phyloP scores from a whole-genome alignment of 1,284 basidiomycete species.

The Fomitopsis pinicola region DNA sequence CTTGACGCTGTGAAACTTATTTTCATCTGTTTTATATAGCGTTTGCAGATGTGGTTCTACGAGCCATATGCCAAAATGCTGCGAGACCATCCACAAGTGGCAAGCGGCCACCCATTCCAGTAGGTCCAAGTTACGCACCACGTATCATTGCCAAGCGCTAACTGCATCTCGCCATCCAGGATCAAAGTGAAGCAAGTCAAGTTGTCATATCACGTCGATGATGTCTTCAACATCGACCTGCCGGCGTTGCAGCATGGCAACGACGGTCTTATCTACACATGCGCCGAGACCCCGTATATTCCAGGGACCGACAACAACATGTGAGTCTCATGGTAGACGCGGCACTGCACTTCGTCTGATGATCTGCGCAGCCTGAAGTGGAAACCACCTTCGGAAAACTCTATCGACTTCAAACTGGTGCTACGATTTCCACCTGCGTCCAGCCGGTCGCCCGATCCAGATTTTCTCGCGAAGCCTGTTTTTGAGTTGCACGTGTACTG shows the following conservation, averaged over 20 bases:
- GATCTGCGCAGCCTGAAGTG: constrained; percentile 79
- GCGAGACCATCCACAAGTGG: constrained; percentile 63
- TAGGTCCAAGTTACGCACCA: constrained; percentile 36
- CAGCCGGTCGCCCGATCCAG: constrained; percentile 56
- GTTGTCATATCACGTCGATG: constrained; percentile 84
- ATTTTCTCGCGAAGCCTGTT: constrained; percentile 82
- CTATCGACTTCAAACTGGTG: constrained; percentile 94
- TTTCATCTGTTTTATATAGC: constrained; percentile 41
- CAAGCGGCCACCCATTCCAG: constrained; percentile 77
- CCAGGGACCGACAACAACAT: constrained; percentile 92
- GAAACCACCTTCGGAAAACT: constrained; percentile 98
- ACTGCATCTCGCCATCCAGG: constrained; percentile 34
- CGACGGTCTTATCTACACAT: constrained; percentile 97
- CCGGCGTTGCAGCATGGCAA: constrained; percentile 90
- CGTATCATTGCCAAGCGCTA: not conserved
- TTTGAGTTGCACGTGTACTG: constrained; percentile 82
- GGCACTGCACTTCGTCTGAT: constrained; percentile 3
- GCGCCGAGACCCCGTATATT: constrained; percentile 79
- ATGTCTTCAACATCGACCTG: constrained; percentile 82
- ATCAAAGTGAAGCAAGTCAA: constrained; percentile 87
- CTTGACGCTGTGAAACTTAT: constrained; percentile 7
- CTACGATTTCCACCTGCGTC: constrained; percentile 81
- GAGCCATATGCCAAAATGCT: constrained; percentile 77
- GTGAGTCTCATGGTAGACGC: constrained; percentile 40
- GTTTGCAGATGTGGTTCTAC: constrained; percentile 81